A percentile compares a stretch with the other conserved stretches of the same genome.
Conservation (phyloP, 176 grass and related monocot species). For the Ensete ventricosum region DNA sequence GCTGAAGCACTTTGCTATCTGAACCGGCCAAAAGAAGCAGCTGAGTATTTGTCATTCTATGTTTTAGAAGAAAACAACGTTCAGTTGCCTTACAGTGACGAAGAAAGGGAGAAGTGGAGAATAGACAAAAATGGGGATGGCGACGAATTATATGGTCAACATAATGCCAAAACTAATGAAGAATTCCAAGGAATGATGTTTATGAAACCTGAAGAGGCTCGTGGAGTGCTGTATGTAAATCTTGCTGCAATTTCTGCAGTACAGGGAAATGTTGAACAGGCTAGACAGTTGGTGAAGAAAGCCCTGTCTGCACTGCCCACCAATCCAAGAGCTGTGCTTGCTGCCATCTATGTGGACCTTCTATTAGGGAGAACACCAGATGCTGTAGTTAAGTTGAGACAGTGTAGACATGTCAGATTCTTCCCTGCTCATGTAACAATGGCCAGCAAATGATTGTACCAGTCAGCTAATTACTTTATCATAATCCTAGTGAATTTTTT, state of each 20-base stretch:
- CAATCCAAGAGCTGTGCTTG: conserved; percentile 58
- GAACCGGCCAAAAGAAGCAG: conserved; percentile 59
- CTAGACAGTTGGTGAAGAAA: conserved; percentile 42
- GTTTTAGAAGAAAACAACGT: conserved; percentile 48
- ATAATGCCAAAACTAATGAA: conserved; percentile 38
- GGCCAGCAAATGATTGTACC: conserved; percentile 21
- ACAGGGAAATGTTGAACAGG: conserved; percentile 70
- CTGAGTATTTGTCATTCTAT: conserved; percentile 58
- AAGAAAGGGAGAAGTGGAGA: conserved; percentile 47
- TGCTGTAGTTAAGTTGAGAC: conserved; percentile 58
- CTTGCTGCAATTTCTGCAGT: conserved; percentile 48
- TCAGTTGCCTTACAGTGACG: conserved; percentile 51
- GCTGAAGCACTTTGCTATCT: conserved; percentile 71
- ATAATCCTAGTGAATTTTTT: conserved; percentile 3
- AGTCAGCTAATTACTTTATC: background rate
- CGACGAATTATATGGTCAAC: conserved; percentile 37
- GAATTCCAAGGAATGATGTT: conserved; percentile 25
- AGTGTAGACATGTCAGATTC: conserved; percentile 70
- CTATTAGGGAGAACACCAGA: conserved; percentile 56
- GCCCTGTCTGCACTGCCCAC: conserved; percentile 45
- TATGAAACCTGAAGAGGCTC: conserved; percentile 56
- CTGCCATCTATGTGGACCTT: conserved; percentile 79
- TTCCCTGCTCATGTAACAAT: conserved; percentile 29
- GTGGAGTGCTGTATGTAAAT: conserved; percentile 58
- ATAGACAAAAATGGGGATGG: conserved; percentile 60